Evolutionary conservation across 208 protist genomes (phyloP), one percentile per base, ranked within the genome.

Genomic region (Acanthamoeba triangularis): DNA sequence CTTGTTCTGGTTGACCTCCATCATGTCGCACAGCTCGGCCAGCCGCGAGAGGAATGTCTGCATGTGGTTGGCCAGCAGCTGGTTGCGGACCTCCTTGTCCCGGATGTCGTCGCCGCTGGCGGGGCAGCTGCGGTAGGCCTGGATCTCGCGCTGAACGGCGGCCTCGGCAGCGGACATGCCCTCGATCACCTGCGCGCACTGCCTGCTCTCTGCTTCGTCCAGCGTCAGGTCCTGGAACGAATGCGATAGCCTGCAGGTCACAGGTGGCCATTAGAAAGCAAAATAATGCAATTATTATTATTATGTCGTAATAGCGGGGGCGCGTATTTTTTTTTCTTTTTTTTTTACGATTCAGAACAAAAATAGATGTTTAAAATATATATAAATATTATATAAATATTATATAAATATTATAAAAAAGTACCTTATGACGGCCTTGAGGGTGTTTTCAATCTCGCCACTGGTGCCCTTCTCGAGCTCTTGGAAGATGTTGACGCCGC

Each of bases 11-110:
- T 87, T 87, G 28, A 61, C 44, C 78, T 87, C 78, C 78, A 87
- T 87, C 78, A 87, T 87, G 78, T 87, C 78, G 78, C 78, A 87
- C 37, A 87, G 78, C 23, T 87, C 78, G 78, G 78, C 78, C 49
- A 59, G 37, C 78, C 28, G 37, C 16, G 78, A 25, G n/a, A 87
- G 78, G 44, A 87, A 87, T 44, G 78, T 44, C 37, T 87, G 37
- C 78, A 87, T 87, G 78, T 87, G 49, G 14, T 0, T 18, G 49
- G 78, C 78, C 30, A 87, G 14, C 25, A 14, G 37, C 25, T 59
- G 10, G 78, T 87, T 87, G 49, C 78, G 78, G 11, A 33, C 13
- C 25, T 87, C 78, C 49, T 59, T 59, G 13, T 44, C 28, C 7
- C 16, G 13, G 11, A 2, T 7, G 28, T 37, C 33, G 65, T n/a